Evolutionary conservation across 1,139 yeast genomes (phyloP).

Genomic region (Ogataea hybrid): DNA sequence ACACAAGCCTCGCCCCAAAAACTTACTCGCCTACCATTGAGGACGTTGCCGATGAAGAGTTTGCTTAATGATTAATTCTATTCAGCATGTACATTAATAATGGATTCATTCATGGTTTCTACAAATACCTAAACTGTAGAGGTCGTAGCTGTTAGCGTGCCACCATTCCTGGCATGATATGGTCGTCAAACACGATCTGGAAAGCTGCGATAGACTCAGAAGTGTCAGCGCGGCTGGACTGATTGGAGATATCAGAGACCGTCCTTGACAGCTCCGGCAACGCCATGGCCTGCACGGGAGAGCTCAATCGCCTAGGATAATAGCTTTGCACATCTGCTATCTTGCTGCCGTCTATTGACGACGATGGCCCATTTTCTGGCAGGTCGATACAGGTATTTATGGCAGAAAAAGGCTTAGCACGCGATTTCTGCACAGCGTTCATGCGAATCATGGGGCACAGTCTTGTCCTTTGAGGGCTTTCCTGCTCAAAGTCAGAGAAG

Average conservation of each 20-base stretch:
- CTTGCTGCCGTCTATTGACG: not conserved
- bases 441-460: not conserved
- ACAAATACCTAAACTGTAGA: not conserved
- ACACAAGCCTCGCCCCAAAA: conserved; percentile 23
- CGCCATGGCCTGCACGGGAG: not conserved
- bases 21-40: conserved; percentile 24
- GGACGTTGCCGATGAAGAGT: conserved; percentile 27
- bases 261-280: conserved; percentile 9
- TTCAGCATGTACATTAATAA: not conserved
- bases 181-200: conserved; percentile 13
- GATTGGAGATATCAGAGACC: conserved; percentile 8
- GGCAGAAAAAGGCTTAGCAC: not conserved
- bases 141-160: not conserved
- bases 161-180: conserved; percentile 16
- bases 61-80: conserved; percentile 8
- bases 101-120: not conserved
- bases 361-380: not conserved
- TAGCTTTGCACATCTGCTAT: not conserved
- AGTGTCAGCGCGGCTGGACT: conserved; percentile 6
- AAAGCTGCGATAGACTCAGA: conserved; percentile 12
- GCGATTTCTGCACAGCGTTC: not conserved
- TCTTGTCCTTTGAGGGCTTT: not conserved
- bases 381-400: not conserved
- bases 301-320: no score
- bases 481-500: not conserved